Percentiles rank a stretch among this genome's conserved stretches.
Conservation (phyloP, 768 basidiomycete species). For the Boletus sensibilis region DNA sequence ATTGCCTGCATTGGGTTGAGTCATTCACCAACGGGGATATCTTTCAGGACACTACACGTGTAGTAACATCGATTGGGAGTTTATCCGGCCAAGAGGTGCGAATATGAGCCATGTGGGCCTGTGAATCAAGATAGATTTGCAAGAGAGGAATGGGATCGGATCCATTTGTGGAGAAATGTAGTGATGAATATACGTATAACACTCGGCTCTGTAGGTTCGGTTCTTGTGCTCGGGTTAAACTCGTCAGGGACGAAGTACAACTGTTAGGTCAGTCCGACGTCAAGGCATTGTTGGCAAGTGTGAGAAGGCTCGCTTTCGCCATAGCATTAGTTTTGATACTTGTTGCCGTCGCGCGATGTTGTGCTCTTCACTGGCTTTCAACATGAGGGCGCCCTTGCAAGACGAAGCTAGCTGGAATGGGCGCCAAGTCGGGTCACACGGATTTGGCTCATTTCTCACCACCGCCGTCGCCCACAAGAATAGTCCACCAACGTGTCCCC, state of each 20-base stretch:
- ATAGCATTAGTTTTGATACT: neutral
- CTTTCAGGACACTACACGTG: neutral
- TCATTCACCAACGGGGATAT: neutral
- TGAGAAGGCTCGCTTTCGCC: neutral
- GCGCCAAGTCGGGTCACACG: neutral
- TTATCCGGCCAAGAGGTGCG: neutral
- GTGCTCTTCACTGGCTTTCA: no score
- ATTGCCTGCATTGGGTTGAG: neutral
- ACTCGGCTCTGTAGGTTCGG: neutral
- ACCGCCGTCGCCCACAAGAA: neutral
- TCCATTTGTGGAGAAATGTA: neutral
- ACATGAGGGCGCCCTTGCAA: no score
- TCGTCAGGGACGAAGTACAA: neutral
- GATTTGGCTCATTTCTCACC: slow-evolving; percentile 4
- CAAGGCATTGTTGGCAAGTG: neutral
- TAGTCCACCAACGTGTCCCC: neutral
- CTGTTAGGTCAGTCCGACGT: neutral
- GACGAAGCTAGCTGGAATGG: no score
- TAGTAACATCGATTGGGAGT: neutral
- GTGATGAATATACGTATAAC: neutral
- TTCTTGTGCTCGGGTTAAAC: neutral
- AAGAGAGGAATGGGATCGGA: neutral
- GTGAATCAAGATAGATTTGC: neutral
- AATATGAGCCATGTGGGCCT: no score
- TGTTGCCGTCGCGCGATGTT: no score